These are phyloP conservation scores for Thielaviopsis populi DNA, from an alignment of 2,329 filamentous ascomycete genomes.

Conservation along the genomic window DNA sequence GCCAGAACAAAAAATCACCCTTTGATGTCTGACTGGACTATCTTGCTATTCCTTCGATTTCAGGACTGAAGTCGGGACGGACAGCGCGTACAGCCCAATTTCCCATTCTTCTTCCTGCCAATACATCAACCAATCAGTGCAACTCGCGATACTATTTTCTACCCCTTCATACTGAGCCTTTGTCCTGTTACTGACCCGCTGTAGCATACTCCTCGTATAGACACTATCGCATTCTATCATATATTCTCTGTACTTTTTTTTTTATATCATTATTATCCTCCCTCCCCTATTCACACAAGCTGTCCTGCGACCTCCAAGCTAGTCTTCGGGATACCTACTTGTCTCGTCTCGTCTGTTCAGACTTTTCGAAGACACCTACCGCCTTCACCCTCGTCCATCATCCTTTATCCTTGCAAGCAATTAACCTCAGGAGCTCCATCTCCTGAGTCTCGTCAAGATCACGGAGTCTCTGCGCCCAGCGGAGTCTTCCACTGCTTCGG, in stretches of 20 bases:
- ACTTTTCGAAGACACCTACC: background rate
- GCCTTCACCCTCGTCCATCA: background rate
- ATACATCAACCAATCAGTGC: too few species aligned
- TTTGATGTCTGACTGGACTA: background rate
- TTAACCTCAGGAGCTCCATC: constrained; percentile 15
- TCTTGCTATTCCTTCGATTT: background rate
- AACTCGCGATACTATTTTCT: too few species aligned
- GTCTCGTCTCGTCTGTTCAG: background rate
- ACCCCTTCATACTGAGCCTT: background rate
- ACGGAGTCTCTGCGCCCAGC: constrained; percentile 17
- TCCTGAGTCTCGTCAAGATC: constrained; percentile 16
- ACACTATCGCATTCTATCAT: background rate
- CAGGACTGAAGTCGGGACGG: background rate
- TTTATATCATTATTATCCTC: background rate
- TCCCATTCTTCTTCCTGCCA: background rate
- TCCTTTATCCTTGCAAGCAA: background rate
- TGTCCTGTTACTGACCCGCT: background rate
- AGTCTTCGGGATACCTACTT: background rate
- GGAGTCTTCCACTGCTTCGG: constrained; percentile 17
- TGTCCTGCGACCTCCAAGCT: background rate
- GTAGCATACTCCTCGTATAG: background rate
- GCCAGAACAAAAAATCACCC: background rate
- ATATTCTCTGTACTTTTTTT: background rate
- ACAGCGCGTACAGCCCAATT: background rate
- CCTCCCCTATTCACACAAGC: background rate